Evolutionary conservation across 2,329 filamentous ascomycete genomes (phyloP).

Genomic region (Aspergillus latus): DNA sequence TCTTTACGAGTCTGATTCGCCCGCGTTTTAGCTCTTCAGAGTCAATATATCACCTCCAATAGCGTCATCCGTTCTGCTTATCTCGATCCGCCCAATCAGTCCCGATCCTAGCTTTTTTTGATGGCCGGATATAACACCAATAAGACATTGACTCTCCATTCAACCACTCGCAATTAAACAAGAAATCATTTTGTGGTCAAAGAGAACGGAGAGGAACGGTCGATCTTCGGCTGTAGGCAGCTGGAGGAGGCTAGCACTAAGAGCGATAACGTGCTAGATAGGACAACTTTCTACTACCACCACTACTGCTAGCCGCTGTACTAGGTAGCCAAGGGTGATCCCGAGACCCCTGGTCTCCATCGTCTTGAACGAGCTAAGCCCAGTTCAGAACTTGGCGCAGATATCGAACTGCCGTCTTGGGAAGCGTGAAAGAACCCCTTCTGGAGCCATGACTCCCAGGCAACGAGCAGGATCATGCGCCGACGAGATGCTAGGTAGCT

Average conservation of each 20-base stretch:
- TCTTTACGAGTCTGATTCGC: background rate
- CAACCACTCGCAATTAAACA: background rate
- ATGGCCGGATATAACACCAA: conserved; percentile 10
- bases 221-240: conserved; percentile 5
- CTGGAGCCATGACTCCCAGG: background rate
- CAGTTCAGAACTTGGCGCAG: conserved; percentile 16
- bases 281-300: too few species aligned
- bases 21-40: background rate
- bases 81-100: conserved; percentile 11
- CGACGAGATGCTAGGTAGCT: background rate
- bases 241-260: background rate
- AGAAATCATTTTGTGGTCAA: background rate
- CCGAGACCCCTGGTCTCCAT: conserved; percentile 1
- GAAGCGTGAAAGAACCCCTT: conserved; percentile 2
- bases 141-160: conserved; percentile 9
- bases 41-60: background rate
- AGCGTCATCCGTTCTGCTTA: background rate
- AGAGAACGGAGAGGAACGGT: conserved; percentile 1
- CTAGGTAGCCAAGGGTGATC: conserved; percentile 1
- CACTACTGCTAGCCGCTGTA: too few species aligned
- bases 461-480: conserved; percentile 8
- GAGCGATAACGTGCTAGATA: conserved; percentile 1
- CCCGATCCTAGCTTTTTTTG: conserved; percentile 1
- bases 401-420: conserved; percentile 15
- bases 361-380: conserved; percentile 12